These are phyloP conservation scores for Apiotrichum siamense DNA, from an alignment of 1,284 basidiomycete genomes.

Conservation along the genomic window DNA sequence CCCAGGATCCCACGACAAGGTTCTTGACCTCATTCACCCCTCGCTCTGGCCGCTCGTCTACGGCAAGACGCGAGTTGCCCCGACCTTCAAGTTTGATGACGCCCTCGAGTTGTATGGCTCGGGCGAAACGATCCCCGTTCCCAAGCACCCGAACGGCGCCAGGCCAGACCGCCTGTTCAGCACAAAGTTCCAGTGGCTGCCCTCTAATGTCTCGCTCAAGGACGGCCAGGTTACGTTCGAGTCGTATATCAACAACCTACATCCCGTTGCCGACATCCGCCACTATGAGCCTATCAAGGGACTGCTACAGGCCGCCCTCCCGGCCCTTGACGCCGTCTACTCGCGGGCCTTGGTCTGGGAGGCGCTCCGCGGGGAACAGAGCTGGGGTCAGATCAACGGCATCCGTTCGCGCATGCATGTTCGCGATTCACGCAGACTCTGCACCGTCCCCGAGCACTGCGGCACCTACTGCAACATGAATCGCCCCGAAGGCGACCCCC, in stretches of 20 bases:
- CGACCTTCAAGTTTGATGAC: neutral
- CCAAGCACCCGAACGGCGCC: neutral
- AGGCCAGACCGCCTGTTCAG: neutral
- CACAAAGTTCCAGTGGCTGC: conserved; percentile 16
- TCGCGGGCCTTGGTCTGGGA: too few species aligned
- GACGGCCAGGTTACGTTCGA: neutral
- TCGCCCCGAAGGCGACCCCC: neutral
- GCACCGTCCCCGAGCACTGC: conserved; percentile 1
- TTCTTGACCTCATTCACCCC: conserved; percentile 5
- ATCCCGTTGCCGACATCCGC: neutral
- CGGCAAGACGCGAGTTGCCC: neutral
- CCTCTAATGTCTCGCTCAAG: conserved; percentile 4
- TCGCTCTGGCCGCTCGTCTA: conserved; percentile 4
- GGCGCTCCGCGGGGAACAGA: too few species aligned
- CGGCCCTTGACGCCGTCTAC: conserved; percentile 1
- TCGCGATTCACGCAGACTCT: too few species aligned
- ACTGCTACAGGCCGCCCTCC: conserved; percentile 2
- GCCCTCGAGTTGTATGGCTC: neutral
- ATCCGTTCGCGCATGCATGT: too few species aligned
- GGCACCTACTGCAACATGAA: conserved; percentile 3
- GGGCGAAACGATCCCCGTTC: neutral
- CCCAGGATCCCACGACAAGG: neutral
- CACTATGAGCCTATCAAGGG: conserved; percentile 3
- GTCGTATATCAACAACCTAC: conserved; percentile 16
- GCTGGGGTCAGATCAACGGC: too few species aligned